phyloP scores from a whole-genome alignment of 129 eudicot species.

The Arctium lappa region DNA sequence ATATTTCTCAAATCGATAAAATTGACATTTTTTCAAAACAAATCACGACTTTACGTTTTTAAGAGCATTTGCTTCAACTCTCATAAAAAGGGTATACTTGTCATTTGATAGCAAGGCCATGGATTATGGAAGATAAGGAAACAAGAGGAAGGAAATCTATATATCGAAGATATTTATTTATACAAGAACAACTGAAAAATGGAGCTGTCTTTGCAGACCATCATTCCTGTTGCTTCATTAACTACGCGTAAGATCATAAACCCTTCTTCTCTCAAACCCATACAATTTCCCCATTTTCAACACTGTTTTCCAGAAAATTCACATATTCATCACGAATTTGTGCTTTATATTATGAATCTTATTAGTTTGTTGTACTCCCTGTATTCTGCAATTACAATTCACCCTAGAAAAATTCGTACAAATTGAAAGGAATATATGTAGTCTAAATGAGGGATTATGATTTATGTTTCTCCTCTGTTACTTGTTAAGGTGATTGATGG shows the following conservation, averaged over 20 bases:
- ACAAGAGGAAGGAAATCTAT: slow-evolving; percentile 13
- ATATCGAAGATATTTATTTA: slow-evolving; percentile 14
- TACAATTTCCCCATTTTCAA: background rate
- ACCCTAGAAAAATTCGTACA: background rate
- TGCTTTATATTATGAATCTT: background rate
- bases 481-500: slow-evolving; percentile 31
- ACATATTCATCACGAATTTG: background rate
- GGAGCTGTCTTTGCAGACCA: slow-evolving; percentile 44
- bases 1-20: too few species aligned
- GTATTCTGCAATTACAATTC: background rate
- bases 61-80: background rate
- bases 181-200: slow-evolving; percentile 17
- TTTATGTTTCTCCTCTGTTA: background rate
- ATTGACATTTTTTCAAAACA: too few species aligned
- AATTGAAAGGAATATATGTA: background rate
- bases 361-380: slow-evolving; percentile 9
- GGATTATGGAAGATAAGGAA: slow-evolving; percentile 21
- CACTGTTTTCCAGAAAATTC: background rate
- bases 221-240: slow-evolving; percentile 30
- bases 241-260: slow-evolving; percentile 31
- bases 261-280: background rate
- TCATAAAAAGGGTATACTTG: slow-evolving; percentile 20
- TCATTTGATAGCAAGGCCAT: slow-evolving; percentile 12
- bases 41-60: too few species aligned
- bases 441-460: background rate